Evolutionary conservation across 345 rosid genomes (phyloP).

Genomic region (Triadica sebifera): DNA sequence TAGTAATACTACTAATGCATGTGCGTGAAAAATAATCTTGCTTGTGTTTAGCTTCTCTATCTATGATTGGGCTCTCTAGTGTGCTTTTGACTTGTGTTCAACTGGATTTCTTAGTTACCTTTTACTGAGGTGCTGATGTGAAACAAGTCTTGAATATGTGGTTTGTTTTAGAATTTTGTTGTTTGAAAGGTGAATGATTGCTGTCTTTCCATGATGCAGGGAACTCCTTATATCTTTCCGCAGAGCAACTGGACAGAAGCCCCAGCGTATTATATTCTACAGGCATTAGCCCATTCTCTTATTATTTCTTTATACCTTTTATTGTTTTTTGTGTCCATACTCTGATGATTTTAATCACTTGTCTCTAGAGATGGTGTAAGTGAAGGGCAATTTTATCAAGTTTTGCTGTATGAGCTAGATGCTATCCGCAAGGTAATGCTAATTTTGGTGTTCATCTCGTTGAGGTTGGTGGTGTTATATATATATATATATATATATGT

Average conservation of each 20-base stretch:
- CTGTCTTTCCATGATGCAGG: constrained; percentile 30
- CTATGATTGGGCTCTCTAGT: neutral
- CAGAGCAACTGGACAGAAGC: constrained; percentile 92
- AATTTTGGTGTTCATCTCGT: neutral
- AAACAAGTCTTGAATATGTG: neutral
- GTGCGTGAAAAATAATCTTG: no score
- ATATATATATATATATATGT: no score
- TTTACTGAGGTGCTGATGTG: neutral
- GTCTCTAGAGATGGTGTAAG: constrained; percentile 88
- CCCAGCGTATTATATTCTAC: constrained; percentile 90
- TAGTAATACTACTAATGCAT: no score
- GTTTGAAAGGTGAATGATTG: neutral
- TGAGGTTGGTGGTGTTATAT: no score
- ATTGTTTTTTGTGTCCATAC: neutral
- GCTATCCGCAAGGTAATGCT: constrained; percentile 84
- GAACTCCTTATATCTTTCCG: constrained; percentile 95
- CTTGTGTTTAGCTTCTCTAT: no score
- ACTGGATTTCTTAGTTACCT: neutral
- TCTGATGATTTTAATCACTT: neutral
- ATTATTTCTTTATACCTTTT: neutral
- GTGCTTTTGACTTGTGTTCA: neutral
- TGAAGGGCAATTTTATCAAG: constrained; percentile 98
- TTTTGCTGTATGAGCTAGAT: constrained; percentile 86
- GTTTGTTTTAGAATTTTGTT: neutral
- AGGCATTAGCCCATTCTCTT: constrained; percentile 39